Evolutionary conservation across 306 rosid species (phyloP).

Genomic region (Geum urbanum): DNA sequence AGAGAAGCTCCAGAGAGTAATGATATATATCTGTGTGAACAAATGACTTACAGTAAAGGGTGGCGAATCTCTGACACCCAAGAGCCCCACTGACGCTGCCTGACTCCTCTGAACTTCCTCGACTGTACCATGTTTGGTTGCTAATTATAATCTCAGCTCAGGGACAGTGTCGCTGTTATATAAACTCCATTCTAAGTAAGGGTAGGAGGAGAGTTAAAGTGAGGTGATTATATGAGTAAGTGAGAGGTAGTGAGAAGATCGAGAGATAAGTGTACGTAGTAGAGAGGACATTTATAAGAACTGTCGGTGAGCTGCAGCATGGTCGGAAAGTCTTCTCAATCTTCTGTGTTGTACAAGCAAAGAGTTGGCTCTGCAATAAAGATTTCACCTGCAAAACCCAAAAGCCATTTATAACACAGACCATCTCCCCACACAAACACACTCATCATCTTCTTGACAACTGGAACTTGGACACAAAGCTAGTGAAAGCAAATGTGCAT

Average conservation of each 20-base stretch:
- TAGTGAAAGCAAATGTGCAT: conserved; percentile 10
- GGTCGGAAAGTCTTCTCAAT: conserved; percentile 39
- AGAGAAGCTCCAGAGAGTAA: neutral
- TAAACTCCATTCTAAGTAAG: conserved; percentile 3
- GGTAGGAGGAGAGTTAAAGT: neutral
- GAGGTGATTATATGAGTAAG: neutral
- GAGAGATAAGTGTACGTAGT: neutral
- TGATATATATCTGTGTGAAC: neutral
- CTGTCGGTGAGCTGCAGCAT: conserved; percentile 52
- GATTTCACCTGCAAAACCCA: conserved; percentile 70
- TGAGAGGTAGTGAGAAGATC: conserved; percentile 9
- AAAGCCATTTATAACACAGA: conserved; percentile 20
- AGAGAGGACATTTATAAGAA: conserved; percentile 33
- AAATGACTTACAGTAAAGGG: conserved; percentile 65
- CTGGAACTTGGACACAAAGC: conserved; percentile 21
- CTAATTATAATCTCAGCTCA: neutral
- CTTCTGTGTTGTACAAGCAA: conserved; percentile 13
- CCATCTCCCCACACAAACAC: neutral
- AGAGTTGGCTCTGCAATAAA: conserved; percentile 43
- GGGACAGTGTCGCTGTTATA: conserved; percentile 3
- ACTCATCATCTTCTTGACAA: conserved; percentile 46
- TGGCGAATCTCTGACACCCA: conserved; percentile 99
- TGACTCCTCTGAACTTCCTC: conserved; percentile 94
- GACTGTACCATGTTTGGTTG: conserved; percentile 58
- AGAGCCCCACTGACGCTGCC: conserved; percentile 99